Base-by-base conservation (phyloP, 106 monocot genomes). In the Ottelia alismoides region DNA sequence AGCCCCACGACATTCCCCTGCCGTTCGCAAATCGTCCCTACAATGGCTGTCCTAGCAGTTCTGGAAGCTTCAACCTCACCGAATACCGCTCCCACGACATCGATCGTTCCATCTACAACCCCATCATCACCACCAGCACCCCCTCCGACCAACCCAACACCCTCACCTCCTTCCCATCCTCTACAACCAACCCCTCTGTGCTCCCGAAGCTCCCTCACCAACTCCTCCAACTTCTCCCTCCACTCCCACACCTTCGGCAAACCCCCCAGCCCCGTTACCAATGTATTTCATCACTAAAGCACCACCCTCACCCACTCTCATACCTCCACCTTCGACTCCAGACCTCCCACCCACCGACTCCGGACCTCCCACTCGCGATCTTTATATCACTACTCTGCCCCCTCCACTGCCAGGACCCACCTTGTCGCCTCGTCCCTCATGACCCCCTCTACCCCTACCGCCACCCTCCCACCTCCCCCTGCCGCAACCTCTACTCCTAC, bases 401-500 rank as follows among this genome's bases (percentile, higher is more conserved):
- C 50, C 52, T 60, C 51, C 70, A 65, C 61, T 70, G 65, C 60
- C 66, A 61, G 56, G 26, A 55, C 70, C 65, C 60, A 35, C 20
- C 60, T 30, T 70, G 70, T 65, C 65, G 50, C 61, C 70, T 70
- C 60, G 35, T 66, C 53, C 70, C 70, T 20, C 2, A 54, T n/a
- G 44, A 18, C 30, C 27, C 65, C 47, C n/a, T 22, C 27, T 7
- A 2, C 65, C 10, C 21, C 45, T 45, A 20, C 6, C 2, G 16
- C 17, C 2, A 27, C 11, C 2, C 22, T 1, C 61, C 65, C 56
- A 70, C 70, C 70, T 55, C 60, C 52, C 76, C 76, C 55, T 76
- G 76, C 70, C 76, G 70, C 56, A 70, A 56, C 76, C 50, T 27
- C 27, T 75, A 75, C 69, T 53, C 75, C 30, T 75, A 75, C 69